Conservation (phyloP, 2,329 filamentous ascomycete species). For the Aspergillus transmontanensis region DNA sequence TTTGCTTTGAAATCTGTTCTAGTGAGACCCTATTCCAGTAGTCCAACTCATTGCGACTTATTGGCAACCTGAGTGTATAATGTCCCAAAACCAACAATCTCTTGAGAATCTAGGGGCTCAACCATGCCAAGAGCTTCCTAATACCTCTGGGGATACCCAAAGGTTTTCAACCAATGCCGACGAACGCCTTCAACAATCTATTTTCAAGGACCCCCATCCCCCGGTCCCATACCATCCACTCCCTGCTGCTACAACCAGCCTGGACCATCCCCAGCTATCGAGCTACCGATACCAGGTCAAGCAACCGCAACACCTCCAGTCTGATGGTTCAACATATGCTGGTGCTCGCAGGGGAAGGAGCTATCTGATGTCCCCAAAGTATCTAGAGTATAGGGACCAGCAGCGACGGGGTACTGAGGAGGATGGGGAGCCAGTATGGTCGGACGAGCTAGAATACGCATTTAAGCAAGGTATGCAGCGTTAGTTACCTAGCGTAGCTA, state of each 20-base stretch:
- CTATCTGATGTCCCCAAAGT: constrained; percentile 46
- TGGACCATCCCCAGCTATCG: constrained; percentile 29
- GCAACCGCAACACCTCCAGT: no score
- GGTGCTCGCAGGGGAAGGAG: constrained; percentile 26
- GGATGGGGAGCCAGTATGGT: constrained; percentile 49
- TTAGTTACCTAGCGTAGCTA: neutral
- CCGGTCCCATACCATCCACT: constrained; percentile 17
- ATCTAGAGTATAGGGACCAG: constrained; percentile 46
- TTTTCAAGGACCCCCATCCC: constrained; percentile 39
- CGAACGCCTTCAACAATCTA: constrained; percentile 27
- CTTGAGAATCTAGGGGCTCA: constrained; percentile 38
- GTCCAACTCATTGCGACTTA: constrained; percentile 40
- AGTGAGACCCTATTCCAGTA: constrained; percentile 37
- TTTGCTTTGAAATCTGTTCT: constrained; percentile 44
- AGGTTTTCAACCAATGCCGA: no score
- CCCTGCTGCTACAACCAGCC: no score
- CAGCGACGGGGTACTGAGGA: constrained; percentile 47
- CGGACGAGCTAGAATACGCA: constrained; percentile 49
- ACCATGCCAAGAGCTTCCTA: constrained; percentile 41
- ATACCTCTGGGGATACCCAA: constrained; percentile 45
- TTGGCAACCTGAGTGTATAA: constrained; percentile 42
- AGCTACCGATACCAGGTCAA: constrained; percentile 32
- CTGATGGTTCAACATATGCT: no score
- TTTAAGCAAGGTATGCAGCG: constrained; percentile 47
- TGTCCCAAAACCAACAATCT: constrained; percentile 39